Evolutionary conservation across 1,139 yeast species (phyloP), one percentile per base, ranked within the genome.

Genomic region (Taphrina sp.): DNA sequence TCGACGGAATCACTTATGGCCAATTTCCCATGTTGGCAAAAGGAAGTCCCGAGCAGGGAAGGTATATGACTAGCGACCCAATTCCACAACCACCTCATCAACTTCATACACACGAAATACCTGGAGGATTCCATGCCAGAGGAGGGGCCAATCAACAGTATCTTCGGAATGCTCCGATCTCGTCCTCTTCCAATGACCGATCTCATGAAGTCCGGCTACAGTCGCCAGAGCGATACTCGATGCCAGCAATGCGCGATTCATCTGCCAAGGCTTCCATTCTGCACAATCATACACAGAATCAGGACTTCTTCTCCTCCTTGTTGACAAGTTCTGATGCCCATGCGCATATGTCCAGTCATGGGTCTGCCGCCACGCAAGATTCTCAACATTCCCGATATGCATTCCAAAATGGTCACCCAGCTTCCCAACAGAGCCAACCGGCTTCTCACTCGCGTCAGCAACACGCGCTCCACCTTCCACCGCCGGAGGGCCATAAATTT

Each of bases 281-380:
- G 34, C 33, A 20, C 12, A 38, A 49, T 33, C 54, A 49, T 39
- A 42, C 54, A 23, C 54, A 49, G 23, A 49, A 49, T 39, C 54
- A 49, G 31, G 54, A 49, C 33, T 49, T 49, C n/a, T 49, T 49
- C 23, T 38, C 46, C 14, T 38, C 46, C 14, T 31, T 49, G 16
- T 19, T 49, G 16, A 23, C 45, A 3, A 39, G 22, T 14, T 24
- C 54, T 12, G 33, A 42, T 7, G 31, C 10, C 12, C n/a, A n/a
- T n/a, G n/a, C n/a, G n/a, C n/a, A n/a, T n/a, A n/a, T n/a, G n/a
- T n/a, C n/a, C n/a, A n/a, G n/a, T n/a, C n/a, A n/a, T n/a, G n/a
- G n/a, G n/a, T n/a, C n/a, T n/a, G n/a, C n/a, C n/a, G n/a, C n/a
- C n/a, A n/a, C n/a, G n/a, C n/a, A n/a, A n/a, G n/a, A n/a, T n/a